Percentiles rank a stretch among this genome's conserved stretches.
Evolutionary conservation across 2,329 filamentous ascomycete genomes (phyloP).

Genomic region (Dryadomyces quercus-mongolicae): DNA sequence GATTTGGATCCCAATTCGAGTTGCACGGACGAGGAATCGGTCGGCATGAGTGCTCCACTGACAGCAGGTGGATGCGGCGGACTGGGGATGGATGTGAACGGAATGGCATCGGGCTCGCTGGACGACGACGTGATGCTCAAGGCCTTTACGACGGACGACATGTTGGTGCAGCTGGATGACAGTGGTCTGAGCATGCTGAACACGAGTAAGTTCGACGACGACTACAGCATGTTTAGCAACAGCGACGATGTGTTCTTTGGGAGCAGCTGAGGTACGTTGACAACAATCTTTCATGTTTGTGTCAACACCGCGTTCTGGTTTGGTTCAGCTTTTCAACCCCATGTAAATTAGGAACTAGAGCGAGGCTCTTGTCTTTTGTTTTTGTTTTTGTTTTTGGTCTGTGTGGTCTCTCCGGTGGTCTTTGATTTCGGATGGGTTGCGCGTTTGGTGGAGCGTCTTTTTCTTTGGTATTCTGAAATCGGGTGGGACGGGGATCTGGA

Average conservation of each 20-base stretch:
- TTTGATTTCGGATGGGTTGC: background rate
- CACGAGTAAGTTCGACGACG: conserved; percentile 42
- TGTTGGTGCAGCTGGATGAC: conserved; percentile 30
- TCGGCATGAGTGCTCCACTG: conserved; percentile 20
- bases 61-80: conserved; percentile 12
- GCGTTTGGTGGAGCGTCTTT: conserved; percentile 1
- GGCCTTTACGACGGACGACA: conserved; percentile 29
- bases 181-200: conserved; percentile 34
- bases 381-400: background rate
- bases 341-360: background rate
- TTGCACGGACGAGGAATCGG: conserved; percentile 15
- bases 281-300: background rate
- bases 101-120: conserved; percentile 15
- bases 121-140: conserved; percentile 34
- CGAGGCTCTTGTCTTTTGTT: background rate
- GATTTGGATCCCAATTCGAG: conserved; percentile 30
- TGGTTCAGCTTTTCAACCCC: background rate
- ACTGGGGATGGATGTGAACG: conserved; percentile 21
- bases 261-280: conserved; percentile 4
- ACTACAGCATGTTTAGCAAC: conserved; percentile 40
- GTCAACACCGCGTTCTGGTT: background rate
- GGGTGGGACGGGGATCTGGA: conserved; percentile 5
- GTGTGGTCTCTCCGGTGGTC: background rate
- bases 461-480: conserved; percentile 7
- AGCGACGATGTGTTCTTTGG: conserved; percentile 42